Evolutionary conservation across 768 basidiomycete species (phyloP).

Genomic region (Mrakia blollopis): DNA sequence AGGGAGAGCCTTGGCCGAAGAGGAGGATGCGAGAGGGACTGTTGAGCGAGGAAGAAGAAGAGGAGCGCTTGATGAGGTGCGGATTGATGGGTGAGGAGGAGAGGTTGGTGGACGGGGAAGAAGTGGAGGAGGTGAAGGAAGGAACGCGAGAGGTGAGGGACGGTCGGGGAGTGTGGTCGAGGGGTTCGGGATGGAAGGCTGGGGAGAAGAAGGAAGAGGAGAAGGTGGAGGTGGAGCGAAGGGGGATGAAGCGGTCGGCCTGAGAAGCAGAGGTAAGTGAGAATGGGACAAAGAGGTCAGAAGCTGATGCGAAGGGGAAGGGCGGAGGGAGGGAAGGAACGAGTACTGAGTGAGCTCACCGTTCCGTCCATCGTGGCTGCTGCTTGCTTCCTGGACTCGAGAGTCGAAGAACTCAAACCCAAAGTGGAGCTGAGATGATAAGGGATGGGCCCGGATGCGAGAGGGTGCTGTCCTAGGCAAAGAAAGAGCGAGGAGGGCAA

Average conservation of each 20-base stretch:
- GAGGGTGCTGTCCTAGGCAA: too few relatives aligned
- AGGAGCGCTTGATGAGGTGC: too few relatives aligned
- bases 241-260: not conserved
- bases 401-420: too few relatives aligned
- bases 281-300: not conserved
- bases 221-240: not conserved
- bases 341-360: too few relatives aligned
- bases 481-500: too few relatives aligned
- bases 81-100: too few relatives aligned
- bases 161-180: not conserved
- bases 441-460: too few relatives aligned
- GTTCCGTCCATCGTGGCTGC: too few relatives aligned
- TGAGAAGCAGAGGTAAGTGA: not conserved
- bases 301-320: not conserved
- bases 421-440: too few relatives aligned
- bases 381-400: too few relatives aligned
- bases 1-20: slow-evolving; percentile 74
- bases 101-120: not conserved
- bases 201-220: not conserved
- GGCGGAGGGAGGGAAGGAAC: not conserved
- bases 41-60: too few relatives aligned
- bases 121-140: not conserved
- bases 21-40: slow-evolving; percentile 61
- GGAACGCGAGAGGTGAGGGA: slow-evolving; percentile 6
- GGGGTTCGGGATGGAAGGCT: not conserved